Base-by-base conservation (phyloP, 805 yeast genomes). In the Starmerella roubikii region DNA sequence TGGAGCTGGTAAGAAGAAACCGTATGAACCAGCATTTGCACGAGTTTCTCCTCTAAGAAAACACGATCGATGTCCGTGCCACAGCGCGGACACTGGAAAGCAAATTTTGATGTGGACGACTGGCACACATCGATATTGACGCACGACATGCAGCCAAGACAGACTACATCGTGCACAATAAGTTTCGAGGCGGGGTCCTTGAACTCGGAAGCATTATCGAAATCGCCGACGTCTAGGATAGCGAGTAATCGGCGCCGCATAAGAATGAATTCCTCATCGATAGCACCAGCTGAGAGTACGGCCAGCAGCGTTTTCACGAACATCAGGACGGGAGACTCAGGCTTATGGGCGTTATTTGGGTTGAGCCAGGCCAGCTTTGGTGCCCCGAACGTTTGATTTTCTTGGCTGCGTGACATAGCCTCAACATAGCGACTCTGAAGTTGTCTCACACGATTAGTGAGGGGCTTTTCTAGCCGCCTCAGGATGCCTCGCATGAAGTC, bases 41-140 rank as follows among this genome's bases (percentile, higher is more conserved):
- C 74, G 37, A 93, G 62, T 31, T 69, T 69, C 54, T 91, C 96
- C 54, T 93, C 97, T 20, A 91, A 53, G 1, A 75, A 67, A 3
- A 79, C 70, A 45, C 74, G 71, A 50, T 79, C 76, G 54, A 76
- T 76, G 2, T 69, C 65, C 42, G 66, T 70, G 30, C 64, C 68
- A 55, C 99, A 91, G 18, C 69, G 68, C 4, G 67, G 43, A 31
- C 55, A 52, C 2, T 32, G 18, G 41, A 49, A 52, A 60, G 58
- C 95, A 84, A 16, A 61, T 55, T 76, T 82, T 19, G 25, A 6
- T 10, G 37, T 29, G 7, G 32, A 15, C 10, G 43, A 53, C 37
- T 76, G 72, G 58, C 96, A 86, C 37, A 86, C 66, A 61, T 88
- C 96, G 35, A 88, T 62, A 50, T 82, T 94, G 22, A 76, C 64